These are phyloP conservation scores for Ammopiptanthus mongolicus DNA, from an alignment of 306 rosid genomes.

Conservation along the genomic window DNA sequence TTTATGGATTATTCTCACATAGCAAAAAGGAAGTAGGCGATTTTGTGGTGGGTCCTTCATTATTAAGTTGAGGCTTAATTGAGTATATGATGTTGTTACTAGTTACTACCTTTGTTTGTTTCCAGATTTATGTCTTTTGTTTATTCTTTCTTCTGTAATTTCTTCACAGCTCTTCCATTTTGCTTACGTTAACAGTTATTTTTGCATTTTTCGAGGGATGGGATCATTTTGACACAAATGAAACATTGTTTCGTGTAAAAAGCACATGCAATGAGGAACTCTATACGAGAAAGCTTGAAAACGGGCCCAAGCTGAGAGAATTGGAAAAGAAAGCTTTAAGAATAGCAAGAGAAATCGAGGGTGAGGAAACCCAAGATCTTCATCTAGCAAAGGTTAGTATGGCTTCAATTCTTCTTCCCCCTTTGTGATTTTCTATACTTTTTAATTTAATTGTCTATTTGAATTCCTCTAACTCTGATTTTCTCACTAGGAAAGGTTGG, in stretches of 20 bases:
- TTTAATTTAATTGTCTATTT: not conserved
- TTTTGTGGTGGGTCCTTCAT: constrained; percentile 8
- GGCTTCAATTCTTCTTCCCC: constrained; percentile 1
- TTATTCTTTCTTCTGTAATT: constrained; percentile 3
- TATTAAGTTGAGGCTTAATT: not conserved
- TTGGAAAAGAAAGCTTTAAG: constrained; percentile 73
- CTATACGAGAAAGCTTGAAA: constrained; percentile 86
- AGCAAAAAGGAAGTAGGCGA: constrained; percentile 7
- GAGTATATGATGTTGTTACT: not conserved
- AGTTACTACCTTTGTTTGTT: not conserved
- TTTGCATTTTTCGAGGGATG: constrained; percentile 46
- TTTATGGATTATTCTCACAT: not conserved
- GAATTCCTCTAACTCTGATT: constrained; percentile 24
- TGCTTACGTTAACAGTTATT: not conserved
- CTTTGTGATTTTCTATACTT: not conserved
- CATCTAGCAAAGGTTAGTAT: constrained; percentile 85
- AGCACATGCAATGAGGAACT: constrained; percentile 86
- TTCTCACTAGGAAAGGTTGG: constrained; percentile 69
- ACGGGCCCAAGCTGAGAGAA: constrained; percentile 73
- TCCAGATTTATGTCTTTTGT: not conserved
- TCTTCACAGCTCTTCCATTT: not conserved
- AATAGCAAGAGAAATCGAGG: constrained; percentile 94
- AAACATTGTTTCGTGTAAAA: constrained; percentile 80
- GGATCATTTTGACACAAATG: constrained; percentile 92
- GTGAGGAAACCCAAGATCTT: constrained; percentile 89